Percentiles rank a stretch among this genome's conserved stretches.
Evolutionary conservation across 208 protist genomes (phyloP).

Genomic region (Plasmodiophora brassicae): DNA sequence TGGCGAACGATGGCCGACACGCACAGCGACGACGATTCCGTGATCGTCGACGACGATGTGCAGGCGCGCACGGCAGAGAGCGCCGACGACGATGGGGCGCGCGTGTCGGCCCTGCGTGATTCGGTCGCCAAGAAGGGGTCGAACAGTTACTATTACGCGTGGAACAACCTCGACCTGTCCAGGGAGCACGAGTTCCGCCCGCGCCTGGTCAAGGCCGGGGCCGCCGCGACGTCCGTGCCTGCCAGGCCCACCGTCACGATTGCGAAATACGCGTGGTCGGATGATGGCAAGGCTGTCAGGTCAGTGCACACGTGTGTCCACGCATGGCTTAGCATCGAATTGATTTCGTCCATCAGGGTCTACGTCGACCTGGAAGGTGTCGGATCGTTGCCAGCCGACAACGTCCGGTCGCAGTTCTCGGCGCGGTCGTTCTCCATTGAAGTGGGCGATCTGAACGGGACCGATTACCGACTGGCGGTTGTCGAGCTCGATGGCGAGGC

Average conservation of each 20-base stretch:
- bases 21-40: too few species aligned
- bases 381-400: not conserved
- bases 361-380: constrained; percentile 4
- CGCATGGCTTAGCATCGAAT: not conserved
- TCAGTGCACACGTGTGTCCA: not conserved
- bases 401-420: not conserved
- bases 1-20: too few species aligned
- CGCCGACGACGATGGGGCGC: too few species aligned
- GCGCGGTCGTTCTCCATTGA: not conserved
- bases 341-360: not conserved
- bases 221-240: not conserved
- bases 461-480: not conserved
- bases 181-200: not conserved
- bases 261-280: constrained; percentile 11
- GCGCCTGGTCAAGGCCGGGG: not conserved
- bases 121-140: not conserved
- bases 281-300: not conserved
- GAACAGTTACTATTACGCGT: constrained; percentile 30
- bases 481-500: not conserved
- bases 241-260: not conserved
- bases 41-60: too few species aligned
- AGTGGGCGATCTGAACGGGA: not conserved
- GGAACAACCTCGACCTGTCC: constrained; percentile 18
- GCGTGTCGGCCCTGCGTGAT: not conserved
- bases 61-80: too few species aligned